These are phyloP conservation scores for Excoecaria cochinchinensis DNA, from an alignment of 345 rosid species.

Conservation along the genomic window DNA sequence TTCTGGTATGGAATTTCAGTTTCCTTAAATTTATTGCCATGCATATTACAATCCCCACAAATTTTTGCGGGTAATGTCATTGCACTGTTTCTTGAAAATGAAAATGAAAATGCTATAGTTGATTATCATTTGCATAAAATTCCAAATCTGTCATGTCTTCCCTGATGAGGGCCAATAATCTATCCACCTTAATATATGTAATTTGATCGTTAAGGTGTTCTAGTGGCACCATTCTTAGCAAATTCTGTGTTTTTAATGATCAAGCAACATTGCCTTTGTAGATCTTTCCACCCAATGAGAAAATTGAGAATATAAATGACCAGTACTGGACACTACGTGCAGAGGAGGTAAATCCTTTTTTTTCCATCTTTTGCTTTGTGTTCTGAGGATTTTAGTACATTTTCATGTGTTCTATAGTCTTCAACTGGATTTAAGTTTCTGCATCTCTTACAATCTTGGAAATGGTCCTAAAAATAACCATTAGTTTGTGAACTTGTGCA, in stretches of 20 bases:
- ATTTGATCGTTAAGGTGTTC: background rate
- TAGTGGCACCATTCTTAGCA: background rate
- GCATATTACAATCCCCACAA: no score
- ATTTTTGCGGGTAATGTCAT: no score
- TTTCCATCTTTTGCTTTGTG: background rate
- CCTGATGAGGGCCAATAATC: no score
- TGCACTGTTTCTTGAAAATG: no score
- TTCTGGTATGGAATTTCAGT: background rate
- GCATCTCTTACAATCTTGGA: background rate
- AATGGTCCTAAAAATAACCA: background rate
- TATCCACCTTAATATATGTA: background rate
- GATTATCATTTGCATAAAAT: no score
- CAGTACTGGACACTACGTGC: constrained; percentile 96
- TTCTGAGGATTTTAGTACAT: background rate
- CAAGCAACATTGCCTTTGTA: constrained; percentile 31
- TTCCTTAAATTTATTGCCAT: background rate
- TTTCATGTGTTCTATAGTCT: background rate
- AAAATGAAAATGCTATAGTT: no score
- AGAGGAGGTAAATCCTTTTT: constrained; percentile 65
- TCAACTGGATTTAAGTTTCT: background rate
- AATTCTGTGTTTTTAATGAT: background rate
- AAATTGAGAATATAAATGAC: constrained; percentile 92
- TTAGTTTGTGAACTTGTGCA: background rate
- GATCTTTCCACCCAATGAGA: constrained; percentile 82
- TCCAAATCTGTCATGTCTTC: no score